Percentiles rank a stretch among this genome's conserved stretches.
Evolutionary conservation across 148 eudicot species (phyloP).

Genomic region (Rhododendron kiyosumense): DNA sequence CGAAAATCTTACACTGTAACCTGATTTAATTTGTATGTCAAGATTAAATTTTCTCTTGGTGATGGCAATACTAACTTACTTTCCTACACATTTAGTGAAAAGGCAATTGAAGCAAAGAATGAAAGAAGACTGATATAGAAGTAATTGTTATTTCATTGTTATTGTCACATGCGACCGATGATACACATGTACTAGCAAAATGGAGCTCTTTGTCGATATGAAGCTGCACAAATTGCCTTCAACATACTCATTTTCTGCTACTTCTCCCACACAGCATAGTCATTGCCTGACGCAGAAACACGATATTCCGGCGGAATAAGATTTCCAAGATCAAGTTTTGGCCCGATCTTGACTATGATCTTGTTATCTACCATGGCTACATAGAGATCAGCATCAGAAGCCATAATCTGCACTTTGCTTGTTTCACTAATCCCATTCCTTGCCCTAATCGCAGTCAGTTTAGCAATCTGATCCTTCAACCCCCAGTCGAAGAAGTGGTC

Average conservation of each 20-base stretch:
- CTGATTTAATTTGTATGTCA: neutral
- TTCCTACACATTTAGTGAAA: neutral
- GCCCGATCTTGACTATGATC: conserved; percentile 44
- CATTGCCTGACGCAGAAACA: conserved; percentile 37
- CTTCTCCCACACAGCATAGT: conserved; percentile 54
- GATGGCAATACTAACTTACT: neutral
- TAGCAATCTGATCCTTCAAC: conserved; percentile 46
- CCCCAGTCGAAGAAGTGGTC: conserved; percentile 70
- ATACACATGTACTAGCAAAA: neutral
- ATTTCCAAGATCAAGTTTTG: conserved; percentile 41
- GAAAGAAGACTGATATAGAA: too few relatives aligned
- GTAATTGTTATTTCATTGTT: neutral
- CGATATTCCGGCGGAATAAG: conserved; percentile 42
- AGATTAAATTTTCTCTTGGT: neutral
- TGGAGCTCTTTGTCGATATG: neutral
- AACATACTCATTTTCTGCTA: neutral
- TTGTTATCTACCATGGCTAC: conserved; percentile 51
- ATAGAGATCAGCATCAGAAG: conserved; percentile 53
- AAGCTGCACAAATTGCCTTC: neutral
- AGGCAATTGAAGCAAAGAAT: neutral
- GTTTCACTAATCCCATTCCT: conserved; percentile 41
- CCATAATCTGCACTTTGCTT: conserved; percentile 48
- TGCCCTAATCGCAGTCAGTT: conserved; percentile 29
- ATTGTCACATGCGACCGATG: neutral
- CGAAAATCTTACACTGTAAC: neutral